phyloP scores from a whole-genome alignment of 495 filamentous ascomycete genomes.

The Xylaria intraflava region DNA sequence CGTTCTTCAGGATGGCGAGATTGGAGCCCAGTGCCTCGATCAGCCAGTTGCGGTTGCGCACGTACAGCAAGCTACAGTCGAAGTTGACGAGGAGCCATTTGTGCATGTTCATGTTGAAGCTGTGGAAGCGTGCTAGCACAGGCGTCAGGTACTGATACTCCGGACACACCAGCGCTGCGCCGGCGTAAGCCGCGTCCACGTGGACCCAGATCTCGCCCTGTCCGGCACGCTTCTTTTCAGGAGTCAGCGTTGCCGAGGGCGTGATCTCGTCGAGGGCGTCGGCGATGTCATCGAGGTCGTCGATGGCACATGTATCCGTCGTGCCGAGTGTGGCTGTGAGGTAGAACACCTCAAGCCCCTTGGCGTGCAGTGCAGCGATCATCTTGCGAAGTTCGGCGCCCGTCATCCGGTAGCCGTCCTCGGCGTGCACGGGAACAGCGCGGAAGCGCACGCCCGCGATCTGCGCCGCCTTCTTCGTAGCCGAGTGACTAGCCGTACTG shows the following conservation, averaged over 20 bases:
- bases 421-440: slow-evolving; percentile 52
- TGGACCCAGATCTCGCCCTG: slow-evolving; percentile 68
- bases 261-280: slow-evolving; percentile 55
- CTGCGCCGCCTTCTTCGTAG: slow-evolving; percentile 79
- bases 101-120: slow-evolving; percentile 94
- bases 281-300: slow-evolving; percentile 69
- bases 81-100: slow-evolving; percentile 97
- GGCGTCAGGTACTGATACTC: slow-evolving; percentile 68
- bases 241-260: slow-evolving; percentile 10
- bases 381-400: slow-evolving; percentile 51
- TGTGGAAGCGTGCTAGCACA: slow-evolving; percentile 64
- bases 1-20: slow-evolving; percentile 69
- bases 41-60: slow-evolving; percentile 67
- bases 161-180: slow-evolving; percentile 70
- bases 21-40: slow-evolving; percentile 75
- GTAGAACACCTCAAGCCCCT: slow-evolving; percentile 77
- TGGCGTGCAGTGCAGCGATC: slow-evolving; percentile 52
- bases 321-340: slow-evolving; percentile 81
- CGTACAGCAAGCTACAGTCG: slow-evolving; percentile 78
- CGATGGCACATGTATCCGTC: slow-evolving; percentile 80
- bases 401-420: slow-evolving; percentile 66
- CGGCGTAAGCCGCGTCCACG: slow-evolving; percentile 94
- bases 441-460: slow-evolving; percentile 78
- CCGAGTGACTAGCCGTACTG: slow-evolving; percentile 72
- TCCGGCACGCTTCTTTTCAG: slow-evolving; percentile 11